These are phyloP conservation scores for Parasarocladium wereldwijsianum DNA, from an alignment of 2,329 filamentous ascomycete species.

Conservation along the genomic window DNA sequence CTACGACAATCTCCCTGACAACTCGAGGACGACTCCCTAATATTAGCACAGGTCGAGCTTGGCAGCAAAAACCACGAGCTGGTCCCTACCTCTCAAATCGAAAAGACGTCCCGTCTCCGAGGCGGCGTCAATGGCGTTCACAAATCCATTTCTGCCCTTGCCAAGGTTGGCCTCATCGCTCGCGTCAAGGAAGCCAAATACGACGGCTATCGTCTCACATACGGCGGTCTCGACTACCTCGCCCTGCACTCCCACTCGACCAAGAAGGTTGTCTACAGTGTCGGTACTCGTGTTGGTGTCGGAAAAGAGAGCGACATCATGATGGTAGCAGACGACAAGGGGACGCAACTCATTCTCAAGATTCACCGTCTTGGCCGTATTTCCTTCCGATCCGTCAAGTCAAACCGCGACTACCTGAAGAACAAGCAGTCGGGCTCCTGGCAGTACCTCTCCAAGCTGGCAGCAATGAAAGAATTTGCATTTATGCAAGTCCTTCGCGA, in stretches of 20 bases:
- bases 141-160: constrained; percentile 75
- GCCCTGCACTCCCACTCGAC: constrained; percentile 81
- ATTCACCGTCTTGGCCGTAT: constrained; percentile 92
- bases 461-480: constrained; percentile 84
- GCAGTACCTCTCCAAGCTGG: constrained; percentile 95
- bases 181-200: constrained; percentile 93
- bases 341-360: constrained; percentile 73
- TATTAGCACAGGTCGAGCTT: constrained; percentile 58
- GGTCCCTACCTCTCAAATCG: constrained; percentile 80
- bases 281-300: constrained; percentile 87
- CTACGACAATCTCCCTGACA: constrained; percentile 11
- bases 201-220: constrained; percentile 91
- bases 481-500: constrained; percentile 81
- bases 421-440: constrained; percentile 69
- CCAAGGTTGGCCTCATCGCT: constrained; percentile 83
- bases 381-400: constrained; percentile 91
- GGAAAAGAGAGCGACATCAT: constrained; percentile 98
- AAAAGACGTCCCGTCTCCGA: constrained; percentile 66
- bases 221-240: constrained; percentile 95
- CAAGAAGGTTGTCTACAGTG: constrained; percentile 69
- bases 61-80: constrained; percentile 96
- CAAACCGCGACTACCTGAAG: constrained; percentile 87
- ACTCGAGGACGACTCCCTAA: constrained; percentile 17
- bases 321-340: constrained; percentile 70
- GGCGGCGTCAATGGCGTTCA: constrained; percentile 68